phyloP scores from a whole-genome alignment of 139 green algal genomes.

The Chlorella sp. region DNA sequence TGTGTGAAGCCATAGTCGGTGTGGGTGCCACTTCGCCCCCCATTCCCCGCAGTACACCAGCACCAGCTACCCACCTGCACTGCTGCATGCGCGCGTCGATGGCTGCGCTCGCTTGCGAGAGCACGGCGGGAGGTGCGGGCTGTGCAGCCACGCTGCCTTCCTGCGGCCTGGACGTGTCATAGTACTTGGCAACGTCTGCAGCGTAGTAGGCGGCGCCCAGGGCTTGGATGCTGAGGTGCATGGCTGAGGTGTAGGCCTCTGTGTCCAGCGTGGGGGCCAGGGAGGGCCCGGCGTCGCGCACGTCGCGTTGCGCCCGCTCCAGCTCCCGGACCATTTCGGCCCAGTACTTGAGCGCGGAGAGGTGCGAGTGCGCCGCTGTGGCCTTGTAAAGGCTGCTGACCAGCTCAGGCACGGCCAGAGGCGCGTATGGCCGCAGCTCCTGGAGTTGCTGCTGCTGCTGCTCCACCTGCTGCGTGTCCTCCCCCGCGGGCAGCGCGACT shows the following conservation, averaged over 20 bases:
- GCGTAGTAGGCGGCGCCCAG: neutral
- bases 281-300: neutral
- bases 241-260: neutral
- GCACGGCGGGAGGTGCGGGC: too few relatives aligned
- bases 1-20: neutral
- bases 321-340: neutral
- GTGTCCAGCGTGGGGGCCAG: neutral
- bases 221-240: neutral
- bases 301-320: neutral
- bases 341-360: slow-evolving; percentile 4
- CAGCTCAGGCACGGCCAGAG: neutral
- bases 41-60: neutral
- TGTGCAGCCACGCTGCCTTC: neutral
- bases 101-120: neutral
- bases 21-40: neutral
- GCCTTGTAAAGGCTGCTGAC: slow-evolving; percentile 4
- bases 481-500: neutral
- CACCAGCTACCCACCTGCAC: neutral
- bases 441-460: neutral
- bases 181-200: neutral
- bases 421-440: neutral
- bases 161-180: neutral
- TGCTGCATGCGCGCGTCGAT: neutral
- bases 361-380: neutral
- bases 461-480: neutral